Evolutionary conservation across 2,329 filamentous ascomycete species (phyloP), one percentile per base, ranked within the genome.

Genomic region (Onygenales sp.): DNA sequence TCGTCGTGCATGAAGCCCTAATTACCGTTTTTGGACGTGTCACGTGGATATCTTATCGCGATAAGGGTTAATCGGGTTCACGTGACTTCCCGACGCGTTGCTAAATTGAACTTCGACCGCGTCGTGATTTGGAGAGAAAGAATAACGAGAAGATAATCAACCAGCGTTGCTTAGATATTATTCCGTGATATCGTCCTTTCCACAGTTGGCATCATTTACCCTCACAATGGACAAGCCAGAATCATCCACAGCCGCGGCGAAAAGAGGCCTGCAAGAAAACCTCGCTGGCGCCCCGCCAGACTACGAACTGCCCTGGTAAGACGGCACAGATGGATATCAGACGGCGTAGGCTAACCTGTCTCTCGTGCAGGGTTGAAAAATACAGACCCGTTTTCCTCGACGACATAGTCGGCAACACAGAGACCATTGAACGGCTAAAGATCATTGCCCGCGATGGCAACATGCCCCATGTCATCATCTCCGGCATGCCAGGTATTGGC

Each of bases 381-480:
- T 98, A 97, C 75, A 82, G 93, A 41, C 93, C 93, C 1, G 81
- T 95, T 51, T 94, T 94, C 72, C 83, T 98, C 33, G 90, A 97
- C 73, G 92, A 98, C 74, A 85, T 98, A 51, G 93, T 98, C 52
- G 93, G 93, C 66, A 98, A 98, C 72, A 95, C 89, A 17, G 93
- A 98, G 70, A 98, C 93, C 1, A 90, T 98, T 63, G 92, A 97
- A 71, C 87, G 93, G 53, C 77, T 98, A 63, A 97, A 97, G 69
- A 97, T 98, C 65, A 97, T 98, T 63, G 91, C 93, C 46, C 93
- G 91, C 71, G 93, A 97, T 74, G 93, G 93, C 63, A 98, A 98
- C 73, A 96, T 98, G 91, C 93, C 93, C 2, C 93, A 98, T 73
- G 83, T 98, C 65, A 97, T 98, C 72, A 97, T 98, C 65, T 95